phyloP scores from a whole-genome alignment of 306 rosid species.

The Dicorynia guianensis region DNA sequence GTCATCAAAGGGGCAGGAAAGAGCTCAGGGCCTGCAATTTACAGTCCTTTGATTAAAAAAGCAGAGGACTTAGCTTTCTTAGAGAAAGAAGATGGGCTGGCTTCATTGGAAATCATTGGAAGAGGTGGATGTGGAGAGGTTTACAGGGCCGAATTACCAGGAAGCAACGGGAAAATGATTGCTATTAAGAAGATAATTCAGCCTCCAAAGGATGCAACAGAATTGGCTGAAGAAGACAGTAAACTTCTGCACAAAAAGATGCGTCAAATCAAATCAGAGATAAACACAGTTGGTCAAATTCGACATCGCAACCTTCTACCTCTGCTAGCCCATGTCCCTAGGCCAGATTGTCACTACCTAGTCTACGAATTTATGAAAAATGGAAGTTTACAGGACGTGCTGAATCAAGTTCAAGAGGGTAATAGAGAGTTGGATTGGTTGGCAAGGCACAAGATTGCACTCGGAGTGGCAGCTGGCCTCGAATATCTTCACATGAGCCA shows the following conservation, averaged over 20 bases:
- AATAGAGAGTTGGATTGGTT: slow-evolving; percentile 66
- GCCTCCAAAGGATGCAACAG: slow-evolving; percentile 69
- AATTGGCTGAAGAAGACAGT: slow-evolving; percentile 75
- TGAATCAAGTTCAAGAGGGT: slow-evolving; percentile 49
- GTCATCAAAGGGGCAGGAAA: slow-evolving; percentile 64
- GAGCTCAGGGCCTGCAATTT: slow-evolving; percentile 67
- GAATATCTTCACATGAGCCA: slow-evolving; percentile 85
- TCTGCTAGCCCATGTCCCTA: slow-evolving; percentile 76
- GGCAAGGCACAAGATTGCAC: slow-evolving; percentile 66
- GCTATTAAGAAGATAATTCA: slow-evolving; percentile 86
- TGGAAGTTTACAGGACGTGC: slow-evolving; percentile 76
- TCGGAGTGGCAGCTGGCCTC: slow-evolving; percentile 83
- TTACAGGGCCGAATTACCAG: slow-evolving; percentile 78
- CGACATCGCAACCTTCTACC: slow-evolving; percentile 87
- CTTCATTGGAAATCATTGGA: slow-evolving; percentile 68
- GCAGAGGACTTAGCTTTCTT: slow-evolving; percentile 83
- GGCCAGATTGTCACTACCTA: slow-evolving; percentile 83
- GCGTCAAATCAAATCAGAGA: slow-evolving; percentile 86
- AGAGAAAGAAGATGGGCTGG: slow-evolving; percentile 76
- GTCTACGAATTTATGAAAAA: slow-evolving; percentile 94
- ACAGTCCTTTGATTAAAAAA: slow-evolving; percentile 66
- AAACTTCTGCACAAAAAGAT: slow-evolving; percentile 70
- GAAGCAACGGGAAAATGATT: slow-evolving; percentile 66
- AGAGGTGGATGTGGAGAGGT: slow-evolving; percentile 85
- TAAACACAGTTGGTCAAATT: slow-evolving; percentile 84